Evolutionary conservation across 2,329 filamentous ascomycete genomes (phyloP), one percentile per base, ranked within the genome.

Genomic region (Diaporthe sp.): DNA sequence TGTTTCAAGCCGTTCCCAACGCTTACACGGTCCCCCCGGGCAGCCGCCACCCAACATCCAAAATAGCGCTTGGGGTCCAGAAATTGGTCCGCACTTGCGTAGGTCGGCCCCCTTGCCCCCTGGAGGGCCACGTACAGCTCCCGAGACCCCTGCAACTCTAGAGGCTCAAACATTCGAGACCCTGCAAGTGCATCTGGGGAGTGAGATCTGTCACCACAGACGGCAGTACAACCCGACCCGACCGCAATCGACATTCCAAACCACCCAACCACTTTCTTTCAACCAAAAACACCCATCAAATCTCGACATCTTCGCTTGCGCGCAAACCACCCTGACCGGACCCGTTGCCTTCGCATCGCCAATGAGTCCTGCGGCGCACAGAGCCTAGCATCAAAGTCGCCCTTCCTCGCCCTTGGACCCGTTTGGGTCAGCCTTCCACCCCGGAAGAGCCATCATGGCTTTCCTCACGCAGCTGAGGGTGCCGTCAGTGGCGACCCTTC

Each of bases 391-490:
- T 22, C 63, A 27, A 37, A 68, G 63, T 25, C 39, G 27, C 74
- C 55, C 53, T 47, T 53, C 50, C n/a, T 51, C 50, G 22, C 35
- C 27, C 70, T 58, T 50, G 58, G 70, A 61, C 75, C 70, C 69
- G 12, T 30, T 59, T 68, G 73, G 75, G 73, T 74, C 71, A 63
- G 53, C 44, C 74, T 63, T 73, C 59, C 66, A 63, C 70, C 59
- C 19, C 59, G 70, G 71, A 70, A 53, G 70, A 70, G 68, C 77
- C 69, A 73, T 59, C 71, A 72, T 80, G 78, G 76, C 79, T 59
- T 73, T 75, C 75, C 78, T 79, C 76, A 78, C 58, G 73, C 76
- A 73, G 59, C 76, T 81, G 72, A 78, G 78, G 73, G 71, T 73
- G 73, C 32, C 63, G 53, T 53, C 63, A 35, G 70, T 27, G 70